Conservation (phyloP, 495 filamentous ascomycete genomes). For the Aspergillus panamensis region DNA sequence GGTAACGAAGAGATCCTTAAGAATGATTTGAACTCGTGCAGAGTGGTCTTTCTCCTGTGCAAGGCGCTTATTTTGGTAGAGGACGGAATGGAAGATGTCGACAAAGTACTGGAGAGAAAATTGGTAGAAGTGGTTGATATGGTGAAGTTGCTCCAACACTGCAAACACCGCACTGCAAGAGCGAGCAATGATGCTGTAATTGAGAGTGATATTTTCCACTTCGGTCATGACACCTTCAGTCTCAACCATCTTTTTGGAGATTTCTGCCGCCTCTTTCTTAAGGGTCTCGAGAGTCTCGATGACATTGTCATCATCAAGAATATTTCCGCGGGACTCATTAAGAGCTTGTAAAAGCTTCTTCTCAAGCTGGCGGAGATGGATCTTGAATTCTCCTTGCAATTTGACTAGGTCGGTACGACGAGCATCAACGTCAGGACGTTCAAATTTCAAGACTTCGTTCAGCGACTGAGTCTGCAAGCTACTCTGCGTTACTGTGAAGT, state of each 20-base stretch:
- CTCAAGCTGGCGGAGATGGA: slow-evolving; percentile 94
- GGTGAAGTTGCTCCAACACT: slow-evolving; percentile 93
- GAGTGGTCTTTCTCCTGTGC: slow-evolving; percentile 70
- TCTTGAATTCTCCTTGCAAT: slow-evolving; percentile 96
- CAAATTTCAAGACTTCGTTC: slow-evolving; percentile 93
- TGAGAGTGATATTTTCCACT: slow-evolving; percentile 87
- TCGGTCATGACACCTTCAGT: slow-evolving; percentile 98
- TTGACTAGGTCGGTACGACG: slow-evolving; percentile 95
- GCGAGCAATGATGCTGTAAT: slow-evolving; percentile 87
- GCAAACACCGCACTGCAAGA: slow-evolving; percentile 97
- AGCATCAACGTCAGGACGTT: slow-evolving; percentile 97
- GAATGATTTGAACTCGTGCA: slow-evolving; percentile 76
- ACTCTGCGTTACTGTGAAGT: slow-evolving; percentile 98
- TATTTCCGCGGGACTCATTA: slow-evolving; percentile 96
- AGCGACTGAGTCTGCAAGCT: slow-evolving; percentile 96
- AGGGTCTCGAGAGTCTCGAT: slow-evolving; percentile 97
- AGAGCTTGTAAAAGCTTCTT: slow-evolving; percentile 90
- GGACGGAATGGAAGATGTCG: slow-evolving; percentile 92
- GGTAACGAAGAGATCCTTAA: slow-evolving; percentile 84
- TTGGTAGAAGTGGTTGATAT: slow-evolving; percentile 99
- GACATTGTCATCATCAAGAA: slow-evolving; percentile 95
- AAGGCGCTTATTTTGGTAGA: slow-evolving; percentile 75
- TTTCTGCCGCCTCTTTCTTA: slow-evolving; percentile 95
- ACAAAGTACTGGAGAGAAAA: slow-evolving; percentile 98
- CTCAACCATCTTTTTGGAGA: slow-evolving; percentile 91